A percentile compares a stretch with the other conserved stretches of the same genome.
Evolutionary conservation across 179 eudicot genomes (phyloP).

Genomic region (Nepenthes alata): DNA sequence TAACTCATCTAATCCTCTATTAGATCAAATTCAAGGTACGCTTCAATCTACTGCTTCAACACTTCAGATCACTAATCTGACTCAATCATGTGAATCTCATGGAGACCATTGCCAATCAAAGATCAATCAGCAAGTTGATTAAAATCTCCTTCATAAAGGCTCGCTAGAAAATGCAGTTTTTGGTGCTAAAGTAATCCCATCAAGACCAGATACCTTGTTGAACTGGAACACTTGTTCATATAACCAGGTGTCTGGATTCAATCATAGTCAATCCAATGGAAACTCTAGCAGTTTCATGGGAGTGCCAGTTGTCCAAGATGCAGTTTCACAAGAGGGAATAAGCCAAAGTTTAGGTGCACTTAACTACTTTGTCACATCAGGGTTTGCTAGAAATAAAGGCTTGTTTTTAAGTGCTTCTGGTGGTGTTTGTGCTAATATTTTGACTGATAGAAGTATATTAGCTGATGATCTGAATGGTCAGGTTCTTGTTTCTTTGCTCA

Average conservation of each 20-base stretch:
- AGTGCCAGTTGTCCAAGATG: constrained; percentile 13
- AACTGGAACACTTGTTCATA: constrained; percentile 21
- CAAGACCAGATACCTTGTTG: constrained; percentile 23
- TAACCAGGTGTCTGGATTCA: constrained; percentile 16
- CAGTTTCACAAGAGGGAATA: constrained; percentile 8
- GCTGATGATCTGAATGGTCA: constrained; percentile 11
- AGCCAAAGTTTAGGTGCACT: constrained; percentile 11
- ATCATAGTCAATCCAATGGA: constrained; percentile 22
- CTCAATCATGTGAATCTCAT: constrained; percentile 11
- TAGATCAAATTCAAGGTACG: constrained; percentile 23
- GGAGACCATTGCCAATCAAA: constrained; percentile 14
- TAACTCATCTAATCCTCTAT: constrained; percentile 29
- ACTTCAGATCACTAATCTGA: constrained; percentile 15
- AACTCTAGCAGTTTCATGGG: constrained; percentile 15
- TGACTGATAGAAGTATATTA: constrained; percentile 12
- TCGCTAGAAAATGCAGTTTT: constrained; percentile 14
- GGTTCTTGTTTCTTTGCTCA: constrained; percentile 9
- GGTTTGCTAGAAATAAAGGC: constrained; percentile 13
- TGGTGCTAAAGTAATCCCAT: constrained; percentile 25
- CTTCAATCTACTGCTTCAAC: constrained; percentile 27
- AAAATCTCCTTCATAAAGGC: constrained; percentile 14
- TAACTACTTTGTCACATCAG: constrained; percentile 15
- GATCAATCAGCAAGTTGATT: constrained; percentile 7
- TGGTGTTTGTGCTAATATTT: background rate
- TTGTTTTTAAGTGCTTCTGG: constrained; percentile 9